phyloP scores from a whole-genome alignment of 441 rosid genomes.

The Theobroma grandiflorum region DNA sequence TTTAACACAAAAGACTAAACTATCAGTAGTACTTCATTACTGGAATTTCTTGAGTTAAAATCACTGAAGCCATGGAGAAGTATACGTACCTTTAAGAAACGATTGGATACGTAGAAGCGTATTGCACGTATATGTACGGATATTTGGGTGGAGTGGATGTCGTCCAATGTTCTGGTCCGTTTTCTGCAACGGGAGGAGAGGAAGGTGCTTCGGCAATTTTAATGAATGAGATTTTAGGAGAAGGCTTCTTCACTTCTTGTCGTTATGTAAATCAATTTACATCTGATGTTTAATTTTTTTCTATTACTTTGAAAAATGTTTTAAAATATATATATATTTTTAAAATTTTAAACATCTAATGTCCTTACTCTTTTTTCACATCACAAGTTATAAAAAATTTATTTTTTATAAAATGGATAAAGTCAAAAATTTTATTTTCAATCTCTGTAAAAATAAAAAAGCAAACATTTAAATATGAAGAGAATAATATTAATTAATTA shows the following conservation, averaged over 20 bases:
- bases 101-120: not conserved
- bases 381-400: no score
- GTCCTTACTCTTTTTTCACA: no score
- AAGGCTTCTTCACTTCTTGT: not conserved
- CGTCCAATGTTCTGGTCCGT: not conserved
- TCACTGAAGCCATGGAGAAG: not conserved
- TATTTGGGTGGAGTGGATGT: not conserved
- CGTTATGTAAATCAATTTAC: not conserved
- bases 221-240: not conserved
- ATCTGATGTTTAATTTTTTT: not conserved
- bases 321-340: no score
- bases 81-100: conserved; percentile 10
- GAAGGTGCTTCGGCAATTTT: not conserved
- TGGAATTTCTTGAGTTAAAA: not conserved
- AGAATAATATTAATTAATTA: no score
- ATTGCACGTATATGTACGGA: not conserved
- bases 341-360: no score
- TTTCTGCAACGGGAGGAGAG: not conserved
- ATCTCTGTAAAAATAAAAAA: no score
- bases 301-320: no score
- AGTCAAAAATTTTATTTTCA: no score
- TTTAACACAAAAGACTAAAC: not conserved
- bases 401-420: no score
- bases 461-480: no score
- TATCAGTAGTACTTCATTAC: not conserved